These are phyloP conservation scores for Fulvia fulva DNA, from an alignment of 2,329 filamentous ascomycete genomes.

Conservation along the genomic window DNA sequence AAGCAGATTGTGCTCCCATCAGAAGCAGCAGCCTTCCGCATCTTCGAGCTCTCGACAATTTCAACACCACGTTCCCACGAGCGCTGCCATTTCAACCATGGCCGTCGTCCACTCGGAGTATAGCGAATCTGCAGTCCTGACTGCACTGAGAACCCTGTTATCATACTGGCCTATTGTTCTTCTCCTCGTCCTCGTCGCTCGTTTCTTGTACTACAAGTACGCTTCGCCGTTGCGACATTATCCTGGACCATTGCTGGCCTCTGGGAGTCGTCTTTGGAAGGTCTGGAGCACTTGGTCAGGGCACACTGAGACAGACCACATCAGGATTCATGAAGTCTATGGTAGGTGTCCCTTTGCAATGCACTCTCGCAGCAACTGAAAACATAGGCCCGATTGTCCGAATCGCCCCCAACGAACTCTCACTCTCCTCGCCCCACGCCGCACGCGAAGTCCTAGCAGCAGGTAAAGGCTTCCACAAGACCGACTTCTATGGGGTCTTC, in stretches of 20 bases:
- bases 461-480: slow-evolving; percentile 32
- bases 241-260: slow-evolving; percentile 30
- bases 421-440: slow-evolving; percentile 28
- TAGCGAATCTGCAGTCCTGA: slow-evolving; percentile 15
- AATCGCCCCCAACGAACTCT: slow-evolving; percentile 31
- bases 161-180: slow-evolving; percentile 23
- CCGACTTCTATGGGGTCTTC: slow-evolving; percentile 44
- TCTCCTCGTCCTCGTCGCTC: slow-evolving; percentile 24
- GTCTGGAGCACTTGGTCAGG: slow-evolving; percentile 24
- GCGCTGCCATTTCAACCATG: slow-evolving; percentile 20
- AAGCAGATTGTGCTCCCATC: not conserved
- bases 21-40: not conserved
- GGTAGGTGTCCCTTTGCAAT: slow-evolving; percentile 4
- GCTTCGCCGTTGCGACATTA: slow-evolving; percentile 28
- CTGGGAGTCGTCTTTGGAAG: slow-evolving; percentile 31
- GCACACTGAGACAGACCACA: slow-evolving; percentile 27
- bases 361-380: not conserved
- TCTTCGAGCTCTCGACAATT: not conserved
- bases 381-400: slow-evolving; percentile 27
- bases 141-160: slow-evolving; percentile 13
- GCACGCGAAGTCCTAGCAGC: slow-evolving; percentile 32
- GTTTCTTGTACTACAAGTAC: slow-evolving; percentile 30
- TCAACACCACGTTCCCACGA: not conserved
- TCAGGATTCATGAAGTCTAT: slow-evolving; percentile 22
- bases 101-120: slow-evolving; percentile 6